phyloP scores from a whole-genome alignment of 768 basidiomycete genomes.

The Suillus spraguei region DNA sequence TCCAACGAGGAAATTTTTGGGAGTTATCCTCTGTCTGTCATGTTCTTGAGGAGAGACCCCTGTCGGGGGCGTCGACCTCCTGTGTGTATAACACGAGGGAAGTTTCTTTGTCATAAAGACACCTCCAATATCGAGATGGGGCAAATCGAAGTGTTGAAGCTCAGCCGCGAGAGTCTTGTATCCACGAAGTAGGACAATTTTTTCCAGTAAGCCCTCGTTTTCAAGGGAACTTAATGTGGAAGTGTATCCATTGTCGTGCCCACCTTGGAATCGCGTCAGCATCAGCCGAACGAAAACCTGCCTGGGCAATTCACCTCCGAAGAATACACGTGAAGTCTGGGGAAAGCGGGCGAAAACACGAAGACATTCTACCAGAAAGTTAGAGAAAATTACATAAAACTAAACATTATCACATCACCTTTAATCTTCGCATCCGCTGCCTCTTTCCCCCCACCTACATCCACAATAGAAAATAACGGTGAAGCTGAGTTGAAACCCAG shows the following conservation, averaged over 20 bases:
- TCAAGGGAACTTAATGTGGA: constrained; percentile 39
- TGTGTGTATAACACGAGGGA: constrained; percentile 11
- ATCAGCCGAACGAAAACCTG: not conserved
- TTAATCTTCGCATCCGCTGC: constrained; percentile 46
- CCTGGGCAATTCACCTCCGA: constrained; percentile 32
- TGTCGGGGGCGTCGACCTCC: constrained; percentile 1
- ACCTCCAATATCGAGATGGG: constrained; percentile 35
- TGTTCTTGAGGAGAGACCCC: constrained; percentile 23
- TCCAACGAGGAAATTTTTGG: not conserved
- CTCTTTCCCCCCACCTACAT: constrained; percentile 46
- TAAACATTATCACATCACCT: constrained; percentile 23
- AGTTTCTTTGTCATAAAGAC: constrained; percentile 39
- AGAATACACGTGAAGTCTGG: constrained; percentile 42
- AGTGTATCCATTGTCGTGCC: constrained; percentile 46
- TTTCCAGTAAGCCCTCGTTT: constrained; percentile 41
- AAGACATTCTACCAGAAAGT: constrained; percentile 41
- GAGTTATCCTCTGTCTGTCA: constrained; percentile 23
- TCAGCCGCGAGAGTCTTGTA: constrained; percentile 40
- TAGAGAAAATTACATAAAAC: not conserved
- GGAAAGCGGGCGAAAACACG: constrained; percentile 58
- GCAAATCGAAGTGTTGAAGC: constrained; percentile 33
- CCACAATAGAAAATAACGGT: constrained; percentile 43
- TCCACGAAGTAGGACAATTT: constrained; percentile 42
- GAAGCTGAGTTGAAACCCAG: constrained; percentile 43
- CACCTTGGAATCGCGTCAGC: constrained; percentile 20